Evolutionary conservation across 495 filamentous ascomycete species (phyloP), one percentile per base, ranked within the genome.

Genomic region (Aspergillus bridgeri): DNA sequence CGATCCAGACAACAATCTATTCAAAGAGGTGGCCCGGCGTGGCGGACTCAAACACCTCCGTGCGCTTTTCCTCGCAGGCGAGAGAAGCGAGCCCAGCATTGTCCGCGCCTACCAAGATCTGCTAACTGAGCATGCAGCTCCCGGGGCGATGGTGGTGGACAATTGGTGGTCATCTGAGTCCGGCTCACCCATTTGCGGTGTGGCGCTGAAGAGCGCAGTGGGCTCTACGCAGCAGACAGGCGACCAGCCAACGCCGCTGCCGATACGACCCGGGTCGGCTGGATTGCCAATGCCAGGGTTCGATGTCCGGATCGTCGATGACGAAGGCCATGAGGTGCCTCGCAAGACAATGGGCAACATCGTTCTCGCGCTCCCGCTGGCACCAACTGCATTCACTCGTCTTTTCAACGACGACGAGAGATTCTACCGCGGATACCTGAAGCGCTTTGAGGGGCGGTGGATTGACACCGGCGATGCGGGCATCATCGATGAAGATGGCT

Each of bases 141-240:
- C 72, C 1, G 80, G 81, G 25, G 85, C 90, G 0, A 74, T 81
- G 24, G 89, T 96, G 17, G 79, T 96, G 51, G 92, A 97, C 68
- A 96, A 96, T 66, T 97, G 92, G 92, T 97, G 92, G 92, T 93
- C 89, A 3, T 93, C 90, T 1, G 92, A 96, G 70, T 90, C 89
- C 1, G 92, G 92, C 7, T 90, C 88, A 5, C 92, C 92, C 6
- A 96, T 97, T 58, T 86, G 92, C 0, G 92, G 90, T 1, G 75
- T 96, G 23, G 85, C 89, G 6, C 74, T 96, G 33, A 51, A 65
- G 13, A 62, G 70, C 51, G 55, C 59, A 13, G 75, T 81, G 5
- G 73, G 70, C 1, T 54, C 19, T 25, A 49, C 4, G 58, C 58
- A 25, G 15, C 53, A 46, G 6, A 51, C 13, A 4, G 48, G 9